These are phyloP conservation scores for Asterella californica DNA, from an alignment of 225 moss, liverwort and hornwort species.

Conservation along the genomic window DNA sequence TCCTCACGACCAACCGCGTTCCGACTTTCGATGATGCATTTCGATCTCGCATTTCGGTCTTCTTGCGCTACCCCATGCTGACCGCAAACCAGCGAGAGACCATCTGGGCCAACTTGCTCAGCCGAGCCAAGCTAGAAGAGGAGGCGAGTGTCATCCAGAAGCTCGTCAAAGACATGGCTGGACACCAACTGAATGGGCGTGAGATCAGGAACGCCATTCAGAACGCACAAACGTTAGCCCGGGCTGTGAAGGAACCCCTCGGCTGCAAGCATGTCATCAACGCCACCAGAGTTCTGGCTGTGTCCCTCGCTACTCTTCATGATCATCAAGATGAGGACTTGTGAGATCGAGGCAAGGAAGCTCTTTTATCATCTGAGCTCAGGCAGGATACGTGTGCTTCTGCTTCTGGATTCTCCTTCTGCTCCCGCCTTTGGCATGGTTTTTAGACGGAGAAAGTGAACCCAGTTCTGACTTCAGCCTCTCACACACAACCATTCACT, in stretches of 20 bases:
- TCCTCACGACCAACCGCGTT: conserved; percentile 52
- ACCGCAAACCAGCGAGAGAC: conserved; percentile 6
- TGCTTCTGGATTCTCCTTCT: no score
- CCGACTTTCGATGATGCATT: conserved; percentile 51
- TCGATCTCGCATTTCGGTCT: conserved; percentile 54
- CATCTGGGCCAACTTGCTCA: conserved; percentile 48
- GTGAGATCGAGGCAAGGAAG: no score
- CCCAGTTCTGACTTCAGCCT: no score
- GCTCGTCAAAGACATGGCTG: conserved; percentile 16
- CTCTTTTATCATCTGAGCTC: no score
- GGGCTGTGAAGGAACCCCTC: conserved; percentile 19
- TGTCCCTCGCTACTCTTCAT: not conserved
- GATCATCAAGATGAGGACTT: not conserved
- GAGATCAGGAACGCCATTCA: conserved; percentile 56
- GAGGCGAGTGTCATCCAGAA: conserved; percentile 4
- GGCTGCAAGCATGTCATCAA: conserved; percentile 13
- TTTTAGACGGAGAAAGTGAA: no score
- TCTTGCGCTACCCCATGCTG: conserved; percentile 36
- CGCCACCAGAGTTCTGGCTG: not conserved
- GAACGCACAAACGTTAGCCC: conserved; percentile 38
- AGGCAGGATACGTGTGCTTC: no score
- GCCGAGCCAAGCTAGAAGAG: conserved; percentile 12
- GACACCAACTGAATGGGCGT: conserved; percentile 40
- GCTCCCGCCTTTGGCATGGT: no score
- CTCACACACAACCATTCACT: no score